Percentiles rank a stretch among this genome's conserved stretches.
phyloP scores from a whole-genome alignment of 2,329 filamentous ascomycete genomes.

The Monilinia fructigena region DNA sequence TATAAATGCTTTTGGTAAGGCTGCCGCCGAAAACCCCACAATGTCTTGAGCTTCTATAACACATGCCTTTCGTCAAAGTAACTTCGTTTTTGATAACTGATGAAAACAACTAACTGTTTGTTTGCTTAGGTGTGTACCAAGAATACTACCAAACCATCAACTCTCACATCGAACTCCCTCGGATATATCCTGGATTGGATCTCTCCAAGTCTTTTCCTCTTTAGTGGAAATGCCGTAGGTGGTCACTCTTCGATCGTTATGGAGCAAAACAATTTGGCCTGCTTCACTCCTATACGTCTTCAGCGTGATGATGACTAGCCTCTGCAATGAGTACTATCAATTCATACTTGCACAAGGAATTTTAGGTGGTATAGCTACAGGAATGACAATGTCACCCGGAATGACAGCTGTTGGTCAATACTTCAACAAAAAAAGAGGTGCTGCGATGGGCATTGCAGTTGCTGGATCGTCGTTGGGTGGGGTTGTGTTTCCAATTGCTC shows the following conservation, averaged over 20 bases:
- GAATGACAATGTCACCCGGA: slow-evolving; percentile 43
- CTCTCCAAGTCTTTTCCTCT: slow-evolving; percentile 20
- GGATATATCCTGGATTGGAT: slow-evolving; percentile 19
- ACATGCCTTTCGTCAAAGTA: neutral
- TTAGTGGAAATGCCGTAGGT: slow-evolving; percentile 13
- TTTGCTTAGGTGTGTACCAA: slow-evolving; percentile 49
- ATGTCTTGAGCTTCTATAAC: neutral
- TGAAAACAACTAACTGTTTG: neutral
- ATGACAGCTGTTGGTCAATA: slow-evolving; percentile 47
- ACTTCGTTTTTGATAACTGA: neutral
- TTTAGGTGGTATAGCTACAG: slow-evolving; percentile 35
- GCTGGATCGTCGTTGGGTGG: slow-evolving; percentile 22
- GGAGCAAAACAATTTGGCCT: slow-evolving; percentile 51
- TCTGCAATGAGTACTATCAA: slow-evolving; percentile 41
- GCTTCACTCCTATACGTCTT: slow-evolving; percentile 30
- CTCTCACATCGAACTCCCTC: slow-evolving; percentile 43
- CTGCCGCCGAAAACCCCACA: neutral
- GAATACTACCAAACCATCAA: slow-evolving; percentile 53
- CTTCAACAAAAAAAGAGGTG: slow-evolving; percentile 49
- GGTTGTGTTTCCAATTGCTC: slow-evolving; percentile 21
- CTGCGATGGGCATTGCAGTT: slow-evolving; percentile 49
- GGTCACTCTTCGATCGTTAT: slow-evolving; percentile 22
- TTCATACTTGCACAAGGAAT: slow-evolving; percentile 41
- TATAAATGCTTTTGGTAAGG: slow-evolving; percentile 42
- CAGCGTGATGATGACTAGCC: slow-evolving; percentile 42